A percentile compares a stretch with the other conserved stretches of the same genome.
Evolutionary conservation across 2,329 filamentous ascomycete species (phyloP).

Genomic region (Drechslerella coelobrocha): DNA sequence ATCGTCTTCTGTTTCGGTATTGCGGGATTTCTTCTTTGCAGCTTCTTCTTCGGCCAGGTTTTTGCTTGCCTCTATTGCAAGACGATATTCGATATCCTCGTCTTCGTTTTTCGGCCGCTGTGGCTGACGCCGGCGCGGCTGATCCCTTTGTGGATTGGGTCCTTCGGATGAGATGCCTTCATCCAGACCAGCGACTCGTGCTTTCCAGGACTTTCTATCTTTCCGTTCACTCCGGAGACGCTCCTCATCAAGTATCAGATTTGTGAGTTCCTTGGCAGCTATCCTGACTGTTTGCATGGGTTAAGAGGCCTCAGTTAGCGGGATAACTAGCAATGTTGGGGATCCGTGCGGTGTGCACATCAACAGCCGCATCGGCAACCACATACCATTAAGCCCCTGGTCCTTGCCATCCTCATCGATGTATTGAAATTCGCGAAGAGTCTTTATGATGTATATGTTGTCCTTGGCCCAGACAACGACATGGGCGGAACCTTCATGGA

Average conservation of each 20-base stretch:
- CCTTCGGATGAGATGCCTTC: constrained; percentile 68
- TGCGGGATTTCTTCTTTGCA: constrained; percentile 71
- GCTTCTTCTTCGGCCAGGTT: constrained; percentile 90
- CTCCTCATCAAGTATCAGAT: constrained; percentile 91
- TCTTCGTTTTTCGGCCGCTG: constrained; percentile 69
- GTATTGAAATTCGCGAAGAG: constrained; percentile 93
- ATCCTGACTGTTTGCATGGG: constrained; percentile 73
- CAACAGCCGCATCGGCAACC: not conserved
- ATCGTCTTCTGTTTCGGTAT: constrained; percentile 71
- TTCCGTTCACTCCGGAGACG: constrained; percentile 85
- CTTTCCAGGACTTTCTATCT: constrained; percentile 95
- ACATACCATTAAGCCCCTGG: constrained; percentile 91
- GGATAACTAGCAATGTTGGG: constrained; percentile 41
- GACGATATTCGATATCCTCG: constrained; percentile 85
- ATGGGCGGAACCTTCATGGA: constrained; percentile 94
- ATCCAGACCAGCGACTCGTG: constrained; percentile 89
- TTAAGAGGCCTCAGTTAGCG: constrained; percentile 55
- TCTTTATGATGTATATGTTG: constrained; percentile 99
- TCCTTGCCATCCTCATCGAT: constrained; percentile 94
- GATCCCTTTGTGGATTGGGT: constrained; percentile 55
- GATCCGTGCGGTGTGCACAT: not conserved
- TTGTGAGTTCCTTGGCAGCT: constrained; percentile 92
- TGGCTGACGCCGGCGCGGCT: constrained; percentile 61
- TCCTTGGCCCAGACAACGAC: constrained; percentile 98
- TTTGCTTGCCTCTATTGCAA: constrained; percentile 95